These are phyloP conservation scores for Suhomyces coccinellae DNA, from an alignment of 1,139 yeast genomes.

Conservation along the genomic window DNA sequence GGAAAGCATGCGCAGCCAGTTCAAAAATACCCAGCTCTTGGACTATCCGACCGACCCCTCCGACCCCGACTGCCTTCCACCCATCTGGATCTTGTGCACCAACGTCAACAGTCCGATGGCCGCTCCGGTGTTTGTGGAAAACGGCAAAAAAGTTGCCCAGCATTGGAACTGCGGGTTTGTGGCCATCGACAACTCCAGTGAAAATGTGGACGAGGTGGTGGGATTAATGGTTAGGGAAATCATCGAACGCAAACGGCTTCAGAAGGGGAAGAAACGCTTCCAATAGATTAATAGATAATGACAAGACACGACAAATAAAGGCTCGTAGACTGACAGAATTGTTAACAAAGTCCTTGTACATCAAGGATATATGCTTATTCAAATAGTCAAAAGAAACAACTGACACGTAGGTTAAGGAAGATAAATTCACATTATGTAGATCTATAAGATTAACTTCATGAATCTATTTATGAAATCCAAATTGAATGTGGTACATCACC, in stretches of 20 bases:
- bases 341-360: no score
- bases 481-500: no score
- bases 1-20: slow-evolving; percentile 18
- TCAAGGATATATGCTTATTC: no score
- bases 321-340: no score
- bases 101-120: slow-evolving; percentile 55
- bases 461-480: no score
- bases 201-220: slow-evolving; percentile 55
- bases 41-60: slow-evolving; percentile 42
- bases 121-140: slow-evolving; percentile 56
- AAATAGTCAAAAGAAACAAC: no score
- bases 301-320: neutral
- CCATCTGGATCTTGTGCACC: slow-evolving; percentile 66
- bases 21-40: slow-evolving; percentile 18
- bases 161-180: slow-evolving; percentile 67
- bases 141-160: slow-evolving; percentile 56
- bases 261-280: slow-evolving; percentile 14
- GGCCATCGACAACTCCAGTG: slow-evolving; percentile 50
- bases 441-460: no score
- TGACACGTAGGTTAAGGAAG: no score
- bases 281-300: slow-evolving; percentile 3
- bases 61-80: slow-evolving; percentile 59
- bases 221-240: slow-evolving; percentile 61
- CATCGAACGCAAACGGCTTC: slow-evolving; percentile 42
- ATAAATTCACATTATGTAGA: no score